Evolutionary conservation across 2,329 filamentous ascomycete species (phyloP).

Genomic region (Aspergillus sp.): DNA sequence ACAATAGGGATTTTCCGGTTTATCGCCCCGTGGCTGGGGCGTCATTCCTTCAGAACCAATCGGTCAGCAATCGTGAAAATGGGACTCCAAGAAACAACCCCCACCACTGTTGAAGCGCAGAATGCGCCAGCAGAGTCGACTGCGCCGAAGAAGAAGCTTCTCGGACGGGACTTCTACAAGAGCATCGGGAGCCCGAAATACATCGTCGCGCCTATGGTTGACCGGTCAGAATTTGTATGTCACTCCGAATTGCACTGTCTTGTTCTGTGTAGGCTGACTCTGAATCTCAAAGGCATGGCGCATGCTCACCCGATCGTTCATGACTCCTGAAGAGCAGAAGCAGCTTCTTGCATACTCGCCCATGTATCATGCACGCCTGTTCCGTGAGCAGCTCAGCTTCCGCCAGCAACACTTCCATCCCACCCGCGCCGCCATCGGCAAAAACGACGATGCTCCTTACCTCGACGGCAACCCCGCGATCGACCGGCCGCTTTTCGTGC

Average conservation of each 20-base stretch:
- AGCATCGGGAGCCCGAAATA: conserved; percentile 89
- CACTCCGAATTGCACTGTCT: not conserved
- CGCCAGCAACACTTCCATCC: conserved; percentile 80
- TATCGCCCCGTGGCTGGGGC: conserved; percentile 28
- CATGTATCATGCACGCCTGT: conserved; percentile 93
- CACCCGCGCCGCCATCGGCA: conserved; percentile 36
- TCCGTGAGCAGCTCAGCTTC: conserved; percentile 72
- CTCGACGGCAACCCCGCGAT: conserved; percentile 83
- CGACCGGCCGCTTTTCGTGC: conserved; percentile 89
- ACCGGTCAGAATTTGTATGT: conserved; percentile 92
- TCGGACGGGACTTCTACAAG: conserved; percentile 88
- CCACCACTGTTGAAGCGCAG: conserved; percentile 14
- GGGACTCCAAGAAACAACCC: conserved; percentile 21
- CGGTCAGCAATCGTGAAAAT: conserved; percentile 22
- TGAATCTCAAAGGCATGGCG: conserved; percentile 74
- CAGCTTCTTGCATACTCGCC: conserved; percentile 84
- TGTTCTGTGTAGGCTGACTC: conserved; percentile 5
- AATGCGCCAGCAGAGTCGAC: conserved; percentile 16
- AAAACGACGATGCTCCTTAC: conserved; percentile 43
- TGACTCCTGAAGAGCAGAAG: conserved; percentile 62
- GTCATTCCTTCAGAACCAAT: conserved; percentile 8
- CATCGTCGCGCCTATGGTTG: conserved; percentile 94
- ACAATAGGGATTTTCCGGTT: conserved; percentile 31
- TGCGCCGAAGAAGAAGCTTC: conserved; percentile 57
- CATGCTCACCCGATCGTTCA: conserved; percentile 90